phyloP scores from a whole-genome alignment of 2,329 filamentous ascomycete genomes.

The Fusarium clavum region DNA sequence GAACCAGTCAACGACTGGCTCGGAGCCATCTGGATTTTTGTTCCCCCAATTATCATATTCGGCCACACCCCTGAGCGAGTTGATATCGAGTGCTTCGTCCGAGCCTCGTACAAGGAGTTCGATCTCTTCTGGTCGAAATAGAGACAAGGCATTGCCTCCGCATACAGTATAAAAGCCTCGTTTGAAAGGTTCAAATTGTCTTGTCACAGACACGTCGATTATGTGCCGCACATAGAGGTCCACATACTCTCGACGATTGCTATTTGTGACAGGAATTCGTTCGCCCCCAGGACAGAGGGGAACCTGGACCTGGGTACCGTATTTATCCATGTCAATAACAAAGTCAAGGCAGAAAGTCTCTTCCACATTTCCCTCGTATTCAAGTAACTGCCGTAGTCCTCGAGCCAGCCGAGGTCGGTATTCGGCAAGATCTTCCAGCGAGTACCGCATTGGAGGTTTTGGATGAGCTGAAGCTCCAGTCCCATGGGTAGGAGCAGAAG shows the following conservation, averaged over 20 bases:
- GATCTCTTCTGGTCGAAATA: slow-evolving; percentile 92
- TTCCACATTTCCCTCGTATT: slow-evolving; percentile 87
- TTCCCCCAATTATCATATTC: slow-evolving; percentile 83
- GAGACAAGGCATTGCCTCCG: slow-evolving; percentile 84
- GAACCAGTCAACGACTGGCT: slow-evolving; percentile 84
- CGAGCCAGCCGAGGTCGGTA: slow-evolving; percentile 80
- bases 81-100: slow-evolving; percentile 84
- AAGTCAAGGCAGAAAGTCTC: slow-evolving; percentile 85
- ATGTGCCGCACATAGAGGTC: slow-evolving; percentile 84
- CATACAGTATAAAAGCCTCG: slow-evolving; percentile 94
- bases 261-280: slow-evolving; percentile 80
- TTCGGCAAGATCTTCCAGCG: slow-evolving; percentile 84
- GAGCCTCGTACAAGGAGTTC: slow-evolving; percentile 88
- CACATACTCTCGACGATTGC: slow-evolving; percentile 87
- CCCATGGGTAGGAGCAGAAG: slow-evolving; percentile 74
- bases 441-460: slow-evolving; percentile 75
- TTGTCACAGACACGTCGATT: slow-evolving; percentile 79
- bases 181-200: slow-evolving; percentile 94
- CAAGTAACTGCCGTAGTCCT: slow-evolving; percentile 80
- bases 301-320: slow-evolving; percentile 73
- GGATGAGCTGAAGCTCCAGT: slow-evolving; percentile 67
- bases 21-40: slow-evolving; percentile 65
- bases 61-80: slow-evolving; percentile 79
- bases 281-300: slow-evolving; percentile 82
- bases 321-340: slow-evolving; percentile 79